A percentile compares a stretch with the other conserved stretches of the same genome.
These are phyloP conservation scores for Fusarium tupiense DNA, from an alignment of 2,329 filamentous ascomycete genomes.

Conservation along the genomic window DNA sequence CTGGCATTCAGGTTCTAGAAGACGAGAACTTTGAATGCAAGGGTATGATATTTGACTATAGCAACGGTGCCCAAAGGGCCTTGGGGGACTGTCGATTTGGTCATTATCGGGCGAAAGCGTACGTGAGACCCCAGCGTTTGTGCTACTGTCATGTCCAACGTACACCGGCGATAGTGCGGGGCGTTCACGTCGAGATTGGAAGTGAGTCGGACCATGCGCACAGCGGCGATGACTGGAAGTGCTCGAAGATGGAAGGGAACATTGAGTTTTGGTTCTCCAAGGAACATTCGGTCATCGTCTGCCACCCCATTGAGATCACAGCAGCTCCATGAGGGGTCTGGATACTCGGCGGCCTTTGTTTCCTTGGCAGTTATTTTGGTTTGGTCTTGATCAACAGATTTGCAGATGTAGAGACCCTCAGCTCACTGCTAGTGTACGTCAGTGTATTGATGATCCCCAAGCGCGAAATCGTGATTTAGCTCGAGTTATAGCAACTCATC, in stretches of 20 bases:
- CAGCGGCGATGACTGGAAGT: neutral
- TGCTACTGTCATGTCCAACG: neutral
- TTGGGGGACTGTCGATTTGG: neutral
- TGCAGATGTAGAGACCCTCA: neutral
- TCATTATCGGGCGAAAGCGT: neutral
- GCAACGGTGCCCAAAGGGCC: neutral
- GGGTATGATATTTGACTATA: slow-evolving; percentile 3
- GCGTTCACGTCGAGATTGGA: neutral
- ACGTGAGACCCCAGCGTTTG: neutral
- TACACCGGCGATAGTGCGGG: neutral
- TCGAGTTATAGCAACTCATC: neutral
- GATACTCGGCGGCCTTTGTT: neutral
- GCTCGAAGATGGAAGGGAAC: neutral
- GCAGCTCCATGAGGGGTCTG: neutral
- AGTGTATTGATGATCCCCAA: neutral
- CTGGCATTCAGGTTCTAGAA: neutral
- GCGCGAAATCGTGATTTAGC: neutral
- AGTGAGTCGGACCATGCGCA: neutral
- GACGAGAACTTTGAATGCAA: neutral
- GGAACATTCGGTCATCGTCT: neutral
- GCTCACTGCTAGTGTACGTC: neutral
- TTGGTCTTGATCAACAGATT: neutral
- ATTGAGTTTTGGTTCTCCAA: slow-evolving; percentile 20
- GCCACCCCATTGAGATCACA: neutral
- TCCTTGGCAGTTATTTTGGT: neutral